phyloP scores from a whole-genome alignment of 768 basidiomycete genomes.

The Boletus rubescentipes region DNA sequence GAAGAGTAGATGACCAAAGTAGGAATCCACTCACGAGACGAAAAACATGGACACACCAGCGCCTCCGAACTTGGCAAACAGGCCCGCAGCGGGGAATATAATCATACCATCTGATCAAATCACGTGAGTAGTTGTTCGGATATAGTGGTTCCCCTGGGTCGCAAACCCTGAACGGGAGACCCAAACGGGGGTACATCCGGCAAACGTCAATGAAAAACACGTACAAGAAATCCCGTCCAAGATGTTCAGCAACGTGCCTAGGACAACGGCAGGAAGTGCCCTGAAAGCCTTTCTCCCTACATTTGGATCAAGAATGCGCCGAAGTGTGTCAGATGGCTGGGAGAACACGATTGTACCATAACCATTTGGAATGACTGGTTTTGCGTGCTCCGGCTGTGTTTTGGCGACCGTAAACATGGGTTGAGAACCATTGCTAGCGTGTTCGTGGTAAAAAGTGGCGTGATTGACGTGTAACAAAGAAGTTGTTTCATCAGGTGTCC shows the following conservation, averaged over 20 bases:
- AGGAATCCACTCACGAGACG: constrained; percentile 53
- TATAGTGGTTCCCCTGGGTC: neutral
- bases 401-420: neutral
- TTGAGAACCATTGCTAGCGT: neutral
- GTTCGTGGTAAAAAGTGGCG: neutral
- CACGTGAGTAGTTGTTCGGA: constrained; percentile 6
- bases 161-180: constrained; percentile 2
- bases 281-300: constrained; percentile 26
- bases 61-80: constrained; percentile 79
- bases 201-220: constrained; percentile 28
- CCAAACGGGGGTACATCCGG: neutral
- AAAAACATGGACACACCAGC: constrained; percentile 97
- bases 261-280: constrained; percentile 78
- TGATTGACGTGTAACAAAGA: constrained; percentile 18
- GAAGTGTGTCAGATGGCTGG: constrained; percentile 9
- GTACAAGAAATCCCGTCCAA: constrained; percentile 91
- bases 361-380: neutral
- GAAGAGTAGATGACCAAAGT: neutral
- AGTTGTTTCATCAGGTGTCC: constrained; percentile 18
- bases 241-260: constrained; percentile 85
- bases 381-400: constrained; percentile 11
- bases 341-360: constrained; percentile 14
- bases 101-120: constrained; percentile 81
- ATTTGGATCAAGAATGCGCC: constrained; percentile 15
- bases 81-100: constrained; percentile 82